phyloP scores from a whole-genome alignment of 1,139 yeast species.

The Hyphopichia fennica region DNA sequence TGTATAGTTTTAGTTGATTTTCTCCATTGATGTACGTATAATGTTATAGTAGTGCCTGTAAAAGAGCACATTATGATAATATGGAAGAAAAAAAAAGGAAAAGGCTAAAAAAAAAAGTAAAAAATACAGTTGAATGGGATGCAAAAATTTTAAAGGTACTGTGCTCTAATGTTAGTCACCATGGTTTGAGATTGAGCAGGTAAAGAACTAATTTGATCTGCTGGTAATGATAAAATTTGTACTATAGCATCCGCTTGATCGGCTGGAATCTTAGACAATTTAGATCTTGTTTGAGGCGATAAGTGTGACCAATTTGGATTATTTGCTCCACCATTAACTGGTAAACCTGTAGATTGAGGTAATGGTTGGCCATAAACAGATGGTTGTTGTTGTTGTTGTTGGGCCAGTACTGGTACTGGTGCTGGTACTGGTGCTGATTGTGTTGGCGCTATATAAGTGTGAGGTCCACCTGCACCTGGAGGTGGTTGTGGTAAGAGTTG shows the following conservation, averaged over 20 bases:
- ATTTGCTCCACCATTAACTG: neutral
- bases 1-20: too few species aligned
- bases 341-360: neutral
- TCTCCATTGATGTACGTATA: too few species aligned
- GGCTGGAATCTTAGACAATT: slow-evolving; percentile 46
- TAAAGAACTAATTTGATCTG: slow-evolving; percentile 52
- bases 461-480: neutral
- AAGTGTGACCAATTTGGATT: slow-evolving; percentile 49
- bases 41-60: too few species aligned
- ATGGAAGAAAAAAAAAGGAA: neutral
- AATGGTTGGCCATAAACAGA: neutral
- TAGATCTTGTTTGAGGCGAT: slow-evolving; percentile 49
- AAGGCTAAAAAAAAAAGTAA: neutral
- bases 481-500: slow-evolving; percentile 8
- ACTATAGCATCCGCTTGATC: slow-evolving; percentile 65
- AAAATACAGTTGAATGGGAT: too few species aligned
- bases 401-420: slow-evolving; percentile 6
- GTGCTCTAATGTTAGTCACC: slow-evolving; percentile 59
- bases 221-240: slow-evolving; percentile 60
- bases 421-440: neutral
- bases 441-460: neutral
- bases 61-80: neutral
- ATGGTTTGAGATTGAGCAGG: slow-evolving; percentile 62
- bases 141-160: slow-evolving; percentile 40
- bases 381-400: slow-evolving; percentile 5